These are phyloP conservation scores for Cyclospora cayetanensis DNA, from an alignment of 169 alveolate genomes.

Conservation along the genomic window DNA sequence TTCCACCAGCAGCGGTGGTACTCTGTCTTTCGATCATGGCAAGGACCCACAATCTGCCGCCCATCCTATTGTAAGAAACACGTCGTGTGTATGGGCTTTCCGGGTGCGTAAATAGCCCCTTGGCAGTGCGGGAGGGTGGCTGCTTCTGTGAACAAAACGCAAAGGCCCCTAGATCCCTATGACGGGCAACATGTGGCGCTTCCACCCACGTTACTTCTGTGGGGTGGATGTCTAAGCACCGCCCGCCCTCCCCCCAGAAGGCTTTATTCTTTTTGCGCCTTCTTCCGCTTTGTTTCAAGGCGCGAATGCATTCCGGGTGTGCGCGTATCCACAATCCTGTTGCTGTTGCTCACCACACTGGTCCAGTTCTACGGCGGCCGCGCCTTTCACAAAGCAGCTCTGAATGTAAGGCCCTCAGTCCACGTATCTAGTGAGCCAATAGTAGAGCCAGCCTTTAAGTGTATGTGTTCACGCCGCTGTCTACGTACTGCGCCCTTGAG, in stretches of 20 bases:
- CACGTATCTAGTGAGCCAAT: too few species aligned
- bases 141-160: too few species aligned
- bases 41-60: constrained; percentile 38
- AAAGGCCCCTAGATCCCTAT: neutral
- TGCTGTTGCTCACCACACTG: constrained; percentile 56
- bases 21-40: constrained; percentile 34
- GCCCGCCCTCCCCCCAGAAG: neutral
- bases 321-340: constrained; percentile 16
- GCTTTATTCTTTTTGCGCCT: neutral
- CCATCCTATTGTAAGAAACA: neutral
- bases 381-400: constrained; percentile 27
- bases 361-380: constrained; percentile 66
- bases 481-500: too few species aligned
- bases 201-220: neutral
- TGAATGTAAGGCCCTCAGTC: constrained; percentile 31
- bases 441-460: too few species aligned
- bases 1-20: constrained; percentile 4
- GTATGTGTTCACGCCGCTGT: too few species aligned
- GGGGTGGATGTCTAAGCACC: neutral
- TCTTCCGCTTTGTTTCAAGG: neutral
- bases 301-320: constrained; percentile 48
- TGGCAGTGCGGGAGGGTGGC: too few species aligned
- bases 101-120: too few species aligned
- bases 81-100: too few species aligned
- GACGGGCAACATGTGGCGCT: neutral